phyloP scores from a whole-genome alignment of 768 basidiomycete genomes.

The Hydnum rufescens region DNA sequence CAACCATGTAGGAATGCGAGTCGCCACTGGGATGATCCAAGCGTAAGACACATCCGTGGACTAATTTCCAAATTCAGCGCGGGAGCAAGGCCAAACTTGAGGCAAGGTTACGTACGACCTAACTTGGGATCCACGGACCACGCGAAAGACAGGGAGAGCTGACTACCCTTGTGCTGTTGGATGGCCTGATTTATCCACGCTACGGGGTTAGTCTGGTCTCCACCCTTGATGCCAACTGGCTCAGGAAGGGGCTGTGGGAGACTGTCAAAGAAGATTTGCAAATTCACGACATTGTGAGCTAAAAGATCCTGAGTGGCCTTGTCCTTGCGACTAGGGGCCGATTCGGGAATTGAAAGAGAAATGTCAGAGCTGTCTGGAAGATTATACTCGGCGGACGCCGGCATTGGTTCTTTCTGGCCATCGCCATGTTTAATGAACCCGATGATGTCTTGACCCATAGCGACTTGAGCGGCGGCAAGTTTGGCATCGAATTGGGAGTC shows the following conservation, averaged over 20 bases:
- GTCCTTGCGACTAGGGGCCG: slow-evolving; percentile 1
- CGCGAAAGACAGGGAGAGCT: slow-evolving; percentile 18
- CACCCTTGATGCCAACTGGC: slow-evolving; percentile 26
- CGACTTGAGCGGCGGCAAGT: slow-evolving; percentile 31
- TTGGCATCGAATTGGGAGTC: slow-evolving; percentile 28
- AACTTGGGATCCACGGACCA: slow-evolving; percentile 25
- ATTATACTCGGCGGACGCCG: slow-evolving; percentile 7
- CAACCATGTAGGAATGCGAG: slow-evolving; percentile 38
- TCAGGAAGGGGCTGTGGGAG: slow-evolving; percentile 48
- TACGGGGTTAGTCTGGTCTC: slow-evolving; percentile 33
- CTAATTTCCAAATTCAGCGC: slow-evolving; percentile 16
- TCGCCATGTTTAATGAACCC: slow-evolving; percentile 39
- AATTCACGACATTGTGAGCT: slow-evolving; percentile 17
- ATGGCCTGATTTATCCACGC: slow-evolving; percentile 32
- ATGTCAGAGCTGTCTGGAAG: slow-evolving; percentile 2
- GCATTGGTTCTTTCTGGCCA: slow-evolving; percentile 25
- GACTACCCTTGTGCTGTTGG: slow-evolving; percentile 15
- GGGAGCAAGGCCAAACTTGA: too few species aligned
- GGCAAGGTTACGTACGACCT: slow-evolving; percentile 23
- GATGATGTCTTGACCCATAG: slow-evolving; percentile 32
- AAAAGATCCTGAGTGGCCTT: slow-evolving; percentile 4
- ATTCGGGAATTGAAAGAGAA: neutral
- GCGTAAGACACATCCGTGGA: slow-evolving; percentile 44
- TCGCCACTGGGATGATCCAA: slow-evolving; percentile 29
- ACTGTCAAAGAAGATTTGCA: slow-evolving; percentile 42